Evolutionary conservation across 139 green algal species (phyloP).

Genomic region (Mesotaenium endlicherianum): DNA sequence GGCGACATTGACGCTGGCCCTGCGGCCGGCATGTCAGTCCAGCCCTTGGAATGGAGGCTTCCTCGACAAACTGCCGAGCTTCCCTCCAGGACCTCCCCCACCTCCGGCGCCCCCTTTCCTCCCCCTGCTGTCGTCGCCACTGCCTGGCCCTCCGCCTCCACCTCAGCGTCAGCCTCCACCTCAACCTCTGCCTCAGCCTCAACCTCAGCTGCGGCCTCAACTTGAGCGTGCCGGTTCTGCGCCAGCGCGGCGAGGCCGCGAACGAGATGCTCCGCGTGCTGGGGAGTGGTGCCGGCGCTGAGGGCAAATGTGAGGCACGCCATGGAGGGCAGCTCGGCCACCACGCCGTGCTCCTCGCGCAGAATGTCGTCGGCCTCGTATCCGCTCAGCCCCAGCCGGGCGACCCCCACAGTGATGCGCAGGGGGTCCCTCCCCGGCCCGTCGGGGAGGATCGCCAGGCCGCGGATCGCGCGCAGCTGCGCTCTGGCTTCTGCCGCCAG

Average conservation of each 20-base stretch:
- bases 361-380: conserved; percentile 59
- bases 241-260: not conserved
- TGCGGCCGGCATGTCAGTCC: not conserved
- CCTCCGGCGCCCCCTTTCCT: not conserved
- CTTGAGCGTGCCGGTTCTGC: not conserved
- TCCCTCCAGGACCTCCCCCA: not conserved
- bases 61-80: too few relatives aligned
- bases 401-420: conserved; percentile 69
- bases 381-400: conserved; percentile 57
- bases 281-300: conserved; percentile 52
- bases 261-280: conserved; percentile 2
- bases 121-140: too few relatives aligned
- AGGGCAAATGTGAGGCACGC: conserved; percentile 71
- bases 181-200: too few relatives aligned
- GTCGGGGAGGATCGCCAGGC: conserved; percentile 8
- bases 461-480: not conserved
- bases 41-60: not conserved
- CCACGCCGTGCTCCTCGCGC: conserved; percentile 62
- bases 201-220: too few relatives aligned
- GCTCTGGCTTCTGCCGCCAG: not conserved
- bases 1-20: conserved; percentile 34
- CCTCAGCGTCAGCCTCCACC: too few relatives aligned
- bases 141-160: too few relatives aligned
- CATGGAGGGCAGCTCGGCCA: conserved; percentile 75
- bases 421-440: conserved; percentile 66